Base-by-base conservation (phyloP, 805 yeast genomes). In the Nakazawaea anatomiae region DNA sequence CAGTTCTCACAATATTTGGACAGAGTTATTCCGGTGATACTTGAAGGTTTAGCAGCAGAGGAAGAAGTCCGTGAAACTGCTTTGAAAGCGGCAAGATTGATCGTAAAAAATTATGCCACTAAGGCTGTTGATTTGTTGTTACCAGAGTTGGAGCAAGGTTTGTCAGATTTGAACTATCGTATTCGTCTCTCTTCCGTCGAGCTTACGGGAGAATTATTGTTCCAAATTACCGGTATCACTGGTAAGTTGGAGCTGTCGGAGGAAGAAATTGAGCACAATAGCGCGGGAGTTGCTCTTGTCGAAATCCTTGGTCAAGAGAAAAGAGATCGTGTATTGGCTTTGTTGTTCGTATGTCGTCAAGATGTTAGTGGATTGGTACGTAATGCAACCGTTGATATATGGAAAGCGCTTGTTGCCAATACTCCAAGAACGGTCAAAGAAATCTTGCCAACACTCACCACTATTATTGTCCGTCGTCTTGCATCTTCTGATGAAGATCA, bases 341-440 rank as follows among this genome's bases (percentile, higher is more conserved):
- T 91, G n/a, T 73, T 94, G 58, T 94, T 90, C 67, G 83, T 94
- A 35, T 91, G 97, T 67, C 90, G 99, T 67, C 88, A 96, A 11
- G 99, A 94, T 72, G 80, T 83, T 39, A 80, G 94, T 39, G 89
- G 89, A 58, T 76, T 83, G 57, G 99, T 94, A 30, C 83, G 99
- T 60, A 82, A 82, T 57, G 87, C 96, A 29, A 84, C 98, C 10
- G 81, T 89, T 53, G 97, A 94, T 60, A 89, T 94, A 44, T 94
- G 99, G 99, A 91, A 91, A 70, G 89, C 96, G 0, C 74, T 94
- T 63, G 97, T 94, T 47, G 87, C 96, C 45, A 94, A 94, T 65
- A 94, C 99, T 27, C 98, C 99, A 42, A 83, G 87, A 63, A 88
- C 96, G 4, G 86, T 94, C 44, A 92, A 88, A 72, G 97, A 91